A percentile compares a stretch with the other conserved stretches of the same genome.
Evolutionary conservation across 306 rosid genomes (phyloP).

Genomic region (Vigna unguiculata): DNA sequence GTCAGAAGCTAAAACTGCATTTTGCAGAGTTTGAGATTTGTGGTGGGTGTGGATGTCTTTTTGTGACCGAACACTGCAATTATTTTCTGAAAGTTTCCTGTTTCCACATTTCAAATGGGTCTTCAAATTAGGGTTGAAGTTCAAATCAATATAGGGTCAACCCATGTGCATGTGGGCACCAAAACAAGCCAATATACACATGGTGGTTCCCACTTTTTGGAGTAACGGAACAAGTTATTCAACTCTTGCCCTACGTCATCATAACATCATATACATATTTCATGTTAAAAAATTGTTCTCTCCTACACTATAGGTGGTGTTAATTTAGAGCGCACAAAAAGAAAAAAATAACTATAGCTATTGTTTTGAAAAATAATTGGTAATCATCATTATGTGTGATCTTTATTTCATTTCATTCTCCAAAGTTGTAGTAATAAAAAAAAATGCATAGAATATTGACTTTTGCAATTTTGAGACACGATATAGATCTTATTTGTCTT

Average conservation of each 20-base stretch:
- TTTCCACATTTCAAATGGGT: constrained; percentile 3
- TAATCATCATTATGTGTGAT: too few relatives aligned
- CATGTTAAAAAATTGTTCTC: constrained; percentile 3
- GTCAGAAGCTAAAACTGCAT: constrained; percentile 9
- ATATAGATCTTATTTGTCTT: too few relatives aligned
- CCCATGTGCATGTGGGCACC: constrained; percentile 15
- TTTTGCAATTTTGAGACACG: too few relatives aligned
- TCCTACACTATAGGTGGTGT: not conserved
- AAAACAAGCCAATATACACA: constrained; percentile 7
- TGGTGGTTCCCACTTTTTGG: constrained; percentile 4
- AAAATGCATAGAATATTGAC: too few relatives aligned
- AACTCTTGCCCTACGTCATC: constrained; percentile 17
- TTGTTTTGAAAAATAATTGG: too few relatives aligned
- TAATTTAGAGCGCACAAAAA: not conserved
- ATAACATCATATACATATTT: constrained; percentile 32
- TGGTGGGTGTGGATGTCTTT: not conserved
- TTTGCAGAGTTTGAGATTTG: constrained; percentile 16
- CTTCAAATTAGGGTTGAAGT: constrained; percentile 1
- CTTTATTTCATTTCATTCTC: too few relatives aligned
- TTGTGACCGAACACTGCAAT: not conserved
- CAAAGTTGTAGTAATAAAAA: too few relatives aligned
- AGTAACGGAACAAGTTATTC: not conserved
- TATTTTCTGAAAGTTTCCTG: not conserved
- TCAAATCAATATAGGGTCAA: constrained; percentile 2
- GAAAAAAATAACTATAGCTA: not conserved